Base-by-base conservation (phyloP, 768 basidiomycete genomes). In the Rhodocollybia butyracea region DNA sequence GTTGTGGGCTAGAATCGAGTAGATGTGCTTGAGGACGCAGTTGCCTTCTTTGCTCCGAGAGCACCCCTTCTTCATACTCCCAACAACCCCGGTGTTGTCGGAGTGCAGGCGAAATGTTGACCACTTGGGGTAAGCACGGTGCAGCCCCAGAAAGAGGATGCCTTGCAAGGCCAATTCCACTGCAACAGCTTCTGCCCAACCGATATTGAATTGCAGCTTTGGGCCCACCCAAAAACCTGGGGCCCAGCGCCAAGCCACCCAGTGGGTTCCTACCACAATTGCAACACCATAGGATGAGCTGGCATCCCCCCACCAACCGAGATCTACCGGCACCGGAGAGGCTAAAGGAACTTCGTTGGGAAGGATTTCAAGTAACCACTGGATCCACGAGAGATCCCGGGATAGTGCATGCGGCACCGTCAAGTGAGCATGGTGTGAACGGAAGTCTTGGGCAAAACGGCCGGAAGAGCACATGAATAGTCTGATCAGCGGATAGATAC, bases 121-220 rank as follows among this genome's bases (percentile, higher is more conserved):
- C n/a, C n/a, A n/a, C n/a, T n/a, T n/a, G n/a, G n/a, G n/a, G n/a
- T n/a, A n/a, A n/a, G n/a, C n/a, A n/a, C n/a, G n/a, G n/a, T n/a
- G n/a, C n/a, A n/a, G n/a, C n/a, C n/a, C n/a, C n/a, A n/a, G n/a
- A n/a, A n/a, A n/a, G n/a, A n/a, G n/a, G n/a, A n/a, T n/a, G n/a
- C n/a, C n/a, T n/a, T n/a, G n/a, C n/a, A n/a, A n/a, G n/a, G n/a
- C 70, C 0, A 76, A 59, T 55, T 76, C 70, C 17, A 76, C 61
- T 11, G 68, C 73, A 0, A 73, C 65, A 2, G 69, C 55, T 3
- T 56, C 55, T 29, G 46, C 55, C 55, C 55, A 61, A 2, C 61
- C 61, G 2, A 40, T 57, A 40, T 63, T 57, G 11, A 46, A 61
- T 0, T 47, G 17, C n/a, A 54, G 27, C 0, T 52, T 19, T 1